Percentiles rank a stretch among this genome's conserved stretches.
Conservation (phyloP, 371 early-diverging fungal genomes). For the Apophysomyces elegans region DNA sequence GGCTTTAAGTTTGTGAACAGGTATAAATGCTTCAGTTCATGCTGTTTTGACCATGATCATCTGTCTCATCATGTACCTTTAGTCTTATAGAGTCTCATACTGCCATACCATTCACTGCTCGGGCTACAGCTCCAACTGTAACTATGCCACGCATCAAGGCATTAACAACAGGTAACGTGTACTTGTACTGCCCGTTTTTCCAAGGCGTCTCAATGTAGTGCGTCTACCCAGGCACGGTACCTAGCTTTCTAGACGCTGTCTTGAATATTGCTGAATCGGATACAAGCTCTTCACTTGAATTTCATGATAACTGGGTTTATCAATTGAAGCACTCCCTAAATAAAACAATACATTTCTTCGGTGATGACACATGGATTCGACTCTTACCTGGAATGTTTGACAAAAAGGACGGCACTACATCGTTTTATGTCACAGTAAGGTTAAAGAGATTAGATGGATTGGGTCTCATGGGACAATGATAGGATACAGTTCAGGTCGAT, state of each 20-base stretch:
- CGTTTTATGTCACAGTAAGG: conserved; percentile 76
- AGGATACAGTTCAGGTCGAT: conserved; percentile 84
- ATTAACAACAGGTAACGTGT: conserved; percentile 80
- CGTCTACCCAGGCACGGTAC: conserved; percentile 51
- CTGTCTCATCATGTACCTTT: neutral
- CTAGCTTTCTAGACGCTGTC: conserved; percentile 78
- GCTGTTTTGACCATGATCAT: too few relatives aligned
- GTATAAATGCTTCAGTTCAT: conserved; percentile 25
- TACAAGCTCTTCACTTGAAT: conserved; percentile 66
- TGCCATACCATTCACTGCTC: conserved; percentile 71
- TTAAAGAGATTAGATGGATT: neutral
- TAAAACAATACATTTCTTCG: conserved; percentile 79
- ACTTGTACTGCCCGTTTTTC: conserved; percentile 23
- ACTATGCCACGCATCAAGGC: conserved; percentile 95
- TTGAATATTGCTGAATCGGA: conserved; percentile 86
- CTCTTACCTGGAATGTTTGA: conserved; percentile 77
- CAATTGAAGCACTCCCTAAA: conserved; percentile 61
- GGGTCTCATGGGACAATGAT: neutral
- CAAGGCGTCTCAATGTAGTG: neutral
- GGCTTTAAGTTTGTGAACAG: conserved; percentile 67
- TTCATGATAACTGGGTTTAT: conserved; percentile 77
- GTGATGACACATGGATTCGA: conserved; percentile 96
- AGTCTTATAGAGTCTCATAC: conserved; percentile 54
- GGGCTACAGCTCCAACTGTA: conserved; percentile 90
- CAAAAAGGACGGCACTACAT: conserved; percentile 76